Evolutionary conservation across 768 basidiomycete species (phyloP), one percentile per base, ranked within the genome.

Genomic region (Xanthoconium stramineum): DNA sequence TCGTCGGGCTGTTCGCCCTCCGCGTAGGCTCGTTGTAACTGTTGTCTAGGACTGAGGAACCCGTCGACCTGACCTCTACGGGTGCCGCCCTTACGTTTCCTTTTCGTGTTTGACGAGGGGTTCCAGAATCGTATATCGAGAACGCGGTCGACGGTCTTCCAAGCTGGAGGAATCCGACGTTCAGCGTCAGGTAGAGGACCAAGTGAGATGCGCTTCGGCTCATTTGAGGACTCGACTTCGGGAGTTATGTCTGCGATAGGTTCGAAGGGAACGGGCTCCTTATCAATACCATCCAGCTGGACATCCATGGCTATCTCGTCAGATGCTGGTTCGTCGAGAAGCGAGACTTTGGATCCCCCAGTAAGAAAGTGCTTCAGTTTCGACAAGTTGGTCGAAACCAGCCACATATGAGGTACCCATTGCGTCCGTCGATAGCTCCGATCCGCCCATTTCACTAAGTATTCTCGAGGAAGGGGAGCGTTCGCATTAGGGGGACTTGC

Each of bases 331-430:
- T 80, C 75, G 0, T 77, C 75, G 9, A 91, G 72, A 44, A 95
- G 75, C 37, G 84, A 77, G 14, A 94, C 80, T 65, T 81, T 85
- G 1, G 88, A 74, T 5, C 94, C 92, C 14, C 78, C 75, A 10
- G 69, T 61, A 38, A 95, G 74, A 72, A 96, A 98, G 67, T 90
- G 82, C 61, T 86, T 88, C 56, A 97, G 73, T 66, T 86, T 91
- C 12, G 70, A 65, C n/a, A 73, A 67, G 50, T 83, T 76, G n/a
- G 82, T 85, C 11, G 87, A 82, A 32, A 85, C 75, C 2, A 97
- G 76, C 93, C 93, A 98, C 77, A 88, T 85, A 63, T 98, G 94
- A 32, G 93, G 89, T 2, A 97, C 93, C 94, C 94, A 98, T 68
- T 88, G 80, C 12, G 82, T 74, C 42, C 88, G 82, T 51, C 89